These are phyloP conservation scores for Fusarium sulawesiense DNA, from an alignment of 2,329 filamentous ascomycete genomes.

Conservation along the genomic window DNA sequence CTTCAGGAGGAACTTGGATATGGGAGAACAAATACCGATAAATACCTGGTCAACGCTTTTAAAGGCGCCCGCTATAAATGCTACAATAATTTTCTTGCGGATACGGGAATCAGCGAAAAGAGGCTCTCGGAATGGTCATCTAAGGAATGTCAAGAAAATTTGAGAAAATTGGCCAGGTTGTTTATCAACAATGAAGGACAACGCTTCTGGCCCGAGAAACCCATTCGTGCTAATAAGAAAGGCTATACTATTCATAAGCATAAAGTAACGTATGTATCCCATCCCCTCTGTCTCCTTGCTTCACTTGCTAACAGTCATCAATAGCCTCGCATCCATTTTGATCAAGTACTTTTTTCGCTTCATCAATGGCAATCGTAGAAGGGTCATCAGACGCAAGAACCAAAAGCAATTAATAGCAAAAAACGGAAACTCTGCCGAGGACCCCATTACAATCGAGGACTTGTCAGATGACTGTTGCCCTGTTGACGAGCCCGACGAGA, in stretches of 20 bases:
- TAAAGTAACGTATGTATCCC: background rate
- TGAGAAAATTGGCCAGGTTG: conserved; percentile 1
- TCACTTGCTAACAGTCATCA: background rate
- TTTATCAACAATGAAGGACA: conserved; percentile 1
- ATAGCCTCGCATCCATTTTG: background rate
- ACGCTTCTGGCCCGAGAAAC: conserved; percentile 20
- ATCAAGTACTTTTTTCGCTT: background rate
- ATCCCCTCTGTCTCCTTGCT: background rate
- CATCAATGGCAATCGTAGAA: background rate
- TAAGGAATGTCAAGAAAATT: background rate
- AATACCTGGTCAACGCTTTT: background rate
- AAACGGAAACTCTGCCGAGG: background rate
- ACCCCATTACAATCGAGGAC: background rate
- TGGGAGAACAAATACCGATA: background rate
- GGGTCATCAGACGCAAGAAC: background rate
- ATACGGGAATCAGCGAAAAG: background rate
- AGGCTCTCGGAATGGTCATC: background rate
- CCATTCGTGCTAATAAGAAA: background rate
- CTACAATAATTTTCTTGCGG: background rate
- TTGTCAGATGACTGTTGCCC: background rate
- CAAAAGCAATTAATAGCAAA: background rate
- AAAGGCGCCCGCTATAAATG: background rate
- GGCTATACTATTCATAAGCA: background rate
- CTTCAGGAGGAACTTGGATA: background rate
- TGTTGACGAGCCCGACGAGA: background rate